Evolutionary conservation across 768 basidiomycete species (phyloP).

Genomic region (Suillus sp.): DNA sequence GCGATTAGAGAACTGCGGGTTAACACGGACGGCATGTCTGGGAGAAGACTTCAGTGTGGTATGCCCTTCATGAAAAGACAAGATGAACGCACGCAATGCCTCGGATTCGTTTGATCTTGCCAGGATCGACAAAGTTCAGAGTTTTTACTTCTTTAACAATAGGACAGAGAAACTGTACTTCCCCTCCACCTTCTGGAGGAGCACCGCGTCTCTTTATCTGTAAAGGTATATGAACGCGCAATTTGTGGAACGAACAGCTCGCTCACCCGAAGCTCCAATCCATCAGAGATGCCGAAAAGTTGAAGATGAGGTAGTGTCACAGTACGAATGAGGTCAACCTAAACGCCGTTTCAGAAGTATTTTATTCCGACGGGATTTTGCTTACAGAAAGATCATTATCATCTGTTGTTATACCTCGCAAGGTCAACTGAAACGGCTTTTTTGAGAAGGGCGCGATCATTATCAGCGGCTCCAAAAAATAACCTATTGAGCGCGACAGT

Average conservation of each 20-base stretch:
- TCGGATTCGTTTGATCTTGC: slow-evolving; percentile 91
- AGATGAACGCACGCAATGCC: slow-evolving; percentile 81
- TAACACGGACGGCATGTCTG: slow-evolving; percentile 95
- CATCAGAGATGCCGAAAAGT: slow-evolving; percentile 86
- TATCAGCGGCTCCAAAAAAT: slow-evolving; percentile 89
- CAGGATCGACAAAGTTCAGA: slow-evolving; percentile 87
- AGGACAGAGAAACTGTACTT: slow-evolving; percentile 92
- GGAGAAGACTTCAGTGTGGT: neutral
- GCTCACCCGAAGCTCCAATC: slow-evolving; percentile 81
- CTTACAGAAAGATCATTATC: slow-evolving; percentile 88
- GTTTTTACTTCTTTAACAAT: slow-evolving; percentile 90
- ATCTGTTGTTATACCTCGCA: slow-evolving; percentile 92
- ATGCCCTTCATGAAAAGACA: slow-evolving; percentile 8
- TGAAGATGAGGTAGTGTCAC: slow-evolving; percentile 91
- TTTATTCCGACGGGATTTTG: slow-evolving; percentile 6
- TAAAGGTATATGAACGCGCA: slow-evolving; percentile 1
- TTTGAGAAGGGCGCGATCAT: slow-evolving; percentile 94
- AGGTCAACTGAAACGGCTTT: slow-evolving; percentile 74
- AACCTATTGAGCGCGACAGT: slow-evolving; percentile 85
- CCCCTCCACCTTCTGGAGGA: slow-evolving; percentile 88
- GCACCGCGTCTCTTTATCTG: slow-evolving; percentile 96
- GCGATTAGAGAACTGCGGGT: slow-evolving; percentile 95
- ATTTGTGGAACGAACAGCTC: neutral
- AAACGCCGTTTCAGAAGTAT: slow-evolving; percentile 13
- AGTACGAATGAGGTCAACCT: slow-evolving; percentile 89